Conservation (phyloP, 1,284 basidiomycete genomes). For the Caloboletus firmus region DNA sequence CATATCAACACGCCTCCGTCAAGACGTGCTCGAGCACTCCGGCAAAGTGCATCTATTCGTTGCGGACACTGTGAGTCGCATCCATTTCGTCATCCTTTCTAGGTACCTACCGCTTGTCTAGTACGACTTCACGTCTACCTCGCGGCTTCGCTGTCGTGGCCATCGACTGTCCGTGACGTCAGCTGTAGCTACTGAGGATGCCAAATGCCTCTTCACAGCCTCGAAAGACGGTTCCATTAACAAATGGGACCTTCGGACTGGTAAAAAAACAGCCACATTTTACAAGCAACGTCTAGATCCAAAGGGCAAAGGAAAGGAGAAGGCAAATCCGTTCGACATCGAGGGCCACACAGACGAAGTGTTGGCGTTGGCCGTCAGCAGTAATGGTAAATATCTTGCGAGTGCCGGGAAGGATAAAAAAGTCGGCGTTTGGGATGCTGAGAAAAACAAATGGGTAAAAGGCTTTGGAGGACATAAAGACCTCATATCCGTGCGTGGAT, state of each 20-base stretch:
- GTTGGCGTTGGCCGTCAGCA: conserved; percentile 78
- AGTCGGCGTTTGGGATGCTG: conserved; percentile 83
- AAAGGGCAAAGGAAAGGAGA: conserved; percentile 48
- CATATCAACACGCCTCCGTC: conserved; percentile 85
- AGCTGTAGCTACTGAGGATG: conserved; percentile 70
- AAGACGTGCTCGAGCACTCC: conserved; percentile 84
- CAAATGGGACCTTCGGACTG: conserved; percentile 74
- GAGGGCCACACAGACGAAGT: conserved; percentile 88
- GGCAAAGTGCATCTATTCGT: conserved; percentile 85
- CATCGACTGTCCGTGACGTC: conserved; percentile 78
- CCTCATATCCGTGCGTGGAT: conserved; percentile 69
- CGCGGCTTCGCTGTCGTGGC: conserved; percentile 61
- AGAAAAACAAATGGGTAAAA: conserved; percentile 71
- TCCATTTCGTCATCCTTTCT: neutral
- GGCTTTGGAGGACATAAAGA: conserved; percentile 86
- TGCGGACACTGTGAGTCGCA: conserved; percentile 58
- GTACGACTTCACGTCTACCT: conserved; percentile 42
- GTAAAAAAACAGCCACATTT: conserved; percentile 56
- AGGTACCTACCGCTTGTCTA: conserved; percentile 29
- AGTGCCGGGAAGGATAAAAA: conserved; percentile 84
- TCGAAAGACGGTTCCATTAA: conserved; percentile 86
- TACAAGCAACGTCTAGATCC: conserved; percentile 53
- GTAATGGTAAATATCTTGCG: conserved; percentile 82
- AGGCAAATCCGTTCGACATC: conserved; percentile 40
- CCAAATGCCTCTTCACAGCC: conserved; percentile 72